Base-by-base conservation (phyloP, 2,329 filamentous ascomycete genomes). In the Mycosphaerelloides madeirae region DNA sequence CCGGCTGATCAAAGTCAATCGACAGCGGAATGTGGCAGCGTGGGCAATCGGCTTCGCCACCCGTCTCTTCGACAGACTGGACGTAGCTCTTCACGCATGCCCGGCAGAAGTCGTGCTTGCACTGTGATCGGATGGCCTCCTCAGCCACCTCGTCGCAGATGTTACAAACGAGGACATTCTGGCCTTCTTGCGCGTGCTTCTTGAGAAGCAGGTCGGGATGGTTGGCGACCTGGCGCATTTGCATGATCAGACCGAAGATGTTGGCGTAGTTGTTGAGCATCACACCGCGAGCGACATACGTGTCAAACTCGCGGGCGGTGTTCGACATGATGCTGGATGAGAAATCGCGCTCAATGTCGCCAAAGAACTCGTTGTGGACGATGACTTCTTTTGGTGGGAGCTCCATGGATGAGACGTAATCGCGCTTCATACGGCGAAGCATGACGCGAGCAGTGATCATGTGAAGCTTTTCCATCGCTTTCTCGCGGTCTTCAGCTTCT, bases 161-260 rank as follows among this genome's bases (percentile, higher is more conserved):
- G 66, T 87, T 87, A 69, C 91, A 97, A 32, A 95, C 83, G 29
- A 95, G 73, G 11, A 95, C 76, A 53, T 97, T 96, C 66, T 95
- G 88, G 2, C 90, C 90, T 41, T 86, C 87, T 55, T 89, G 82
- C 2, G 78, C 79, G 50, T 91, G 80, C 69, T 93, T 96, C 71
- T 91, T 94, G 50, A 97, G 69, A 38, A 98, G 85, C 29, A 98
- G 69, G 68, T 98, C 93, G 0, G 93, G 93, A 63, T 98, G 93
- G 55, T 98, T 93, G 6, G 93, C 89, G 19, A 96, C 87, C 70
- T 98, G 93, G 43, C 93, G 85, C 91, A 98, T 97, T 67, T 95
- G 90, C 88, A 97, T 97, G 62, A 98, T 96, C 43, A 98, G 77
- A 62, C 90, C 91, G 60, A 98, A 98, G 54, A 98, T 97, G 65